Evolutionary conservation across 2,329 filamentous ascomycete genomes (phyloP), one percentile per base, ranked within the genome.

Genomic region (Ramularia endophylla): DNA sequence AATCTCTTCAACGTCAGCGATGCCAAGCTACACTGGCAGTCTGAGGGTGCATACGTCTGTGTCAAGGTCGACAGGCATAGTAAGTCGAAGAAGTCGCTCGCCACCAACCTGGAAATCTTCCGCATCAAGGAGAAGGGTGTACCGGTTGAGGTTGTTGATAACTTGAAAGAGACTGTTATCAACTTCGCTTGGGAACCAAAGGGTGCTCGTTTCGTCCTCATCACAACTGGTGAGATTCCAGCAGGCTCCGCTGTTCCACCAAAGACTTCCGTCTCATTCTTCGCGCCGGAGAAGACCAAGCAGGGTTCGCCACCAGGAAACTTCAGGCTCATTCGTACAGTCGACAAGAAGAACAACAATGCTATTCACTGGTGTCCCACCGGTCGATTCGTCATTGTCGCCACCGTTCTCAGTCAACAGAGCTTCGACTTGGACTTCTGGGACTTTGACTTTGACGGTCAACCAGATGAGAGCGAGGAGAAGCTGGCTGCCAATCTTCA

Each of bases 111-210:
- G 27, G 92, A 98, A 66, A 97, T 98, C 62, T 98, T 98, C 83
- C 87, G 92, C 47, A 80, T 98, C 56, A 83, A 80, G 64, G 92
- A 98, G 68, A 98, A 98, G 78, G 90, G 92, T 54, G 92, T 98
- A 2, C 92, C 92, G 1, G 90, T 98, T 40, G 92, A 98, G 67
- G 92, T 97, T 42, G 88, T 98, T 38, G 92, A 98, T 67, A 88
- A 84, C 40, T 85, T 98, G 69, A 97, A 97, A 71, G 92, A 97
- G 61, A 95, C 89, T 1, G 92, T 98, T 56, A 94, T 98, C 71
- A 98, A 98, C 74, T 98, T 98, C 63, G 88, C 92, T 8, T 98
- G 92, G 92, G 92, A 98, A 64, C 92, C 92, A 50, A 95, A 95
- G 73, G 92, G 92, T 48, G 89, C 94, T 65, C 83, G 92, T 28